Evolutionary conservation across 768 basidiomycete genomes (phyloP).

Genomic region (Suillus fuscotomentosus): DNA sequence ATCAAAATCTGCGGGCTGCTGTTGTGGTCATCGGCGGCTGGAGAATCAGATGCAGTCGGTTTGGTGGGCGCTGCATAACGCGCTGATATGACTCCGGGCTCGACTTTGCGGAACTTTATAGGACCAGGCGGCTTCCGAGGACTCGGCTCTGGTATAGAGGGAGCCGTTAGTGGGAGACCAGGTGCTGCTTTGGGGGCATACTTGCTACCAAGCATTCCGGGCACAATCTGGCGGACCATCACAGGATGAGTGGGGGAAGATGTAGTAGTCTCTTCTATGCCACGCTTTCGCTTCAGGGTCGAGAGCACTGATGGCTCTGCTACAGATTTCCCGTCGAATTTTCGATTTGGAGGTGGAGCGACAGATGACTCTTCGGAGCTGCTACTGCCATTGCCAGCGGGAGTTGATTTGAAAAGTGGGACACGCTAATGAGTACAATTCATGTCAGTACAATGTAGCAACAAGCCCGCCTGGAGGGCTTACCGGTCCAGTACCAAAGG

Average conservation of each 20-base stretch:
- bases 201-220: conserved; percentile 31
- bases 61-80: conserved; percentile 16
- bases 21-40: neutral
- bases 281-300: conserved; percentile 33
- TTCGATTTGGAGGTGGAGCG: neutral
- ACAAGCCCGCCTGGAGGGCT: neutral
- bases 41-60: neutral
- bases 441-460: neutral
- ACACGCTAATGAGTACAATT: conserved; percentile 9
- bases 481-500: conserved; percentile 4
- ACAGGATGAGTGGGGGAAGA: conserved; percentile 25
- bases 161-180: conserved; percentile 6
- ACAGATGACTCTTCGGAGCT: conserved; percentile 11
- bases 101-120: conserved; percentile 39
- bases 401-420: conserved; percentile 11
- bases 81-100: conserved; percentile 34
- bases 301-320: conserved; percentile 8
- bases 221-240: conserved; percentile 36
- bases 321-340: neutral
- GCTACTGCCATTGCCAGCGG: conserved; percentile 13
- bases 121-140: conserved; percentile 24
- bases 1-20: neutral
- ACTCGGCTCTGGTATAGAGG: conserved; percentile 12
- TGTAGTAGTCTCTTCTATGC: conserved; percentile 11
- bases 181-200: conserved; percentile 22